A percentile compares a stretch with the other conserved stretches of the same genome.
These are phyloP conservation scores for Vanilla planifolia DNA, from an alignment of 106 monocot genomes.

Conservation along the genomic window DNA sequence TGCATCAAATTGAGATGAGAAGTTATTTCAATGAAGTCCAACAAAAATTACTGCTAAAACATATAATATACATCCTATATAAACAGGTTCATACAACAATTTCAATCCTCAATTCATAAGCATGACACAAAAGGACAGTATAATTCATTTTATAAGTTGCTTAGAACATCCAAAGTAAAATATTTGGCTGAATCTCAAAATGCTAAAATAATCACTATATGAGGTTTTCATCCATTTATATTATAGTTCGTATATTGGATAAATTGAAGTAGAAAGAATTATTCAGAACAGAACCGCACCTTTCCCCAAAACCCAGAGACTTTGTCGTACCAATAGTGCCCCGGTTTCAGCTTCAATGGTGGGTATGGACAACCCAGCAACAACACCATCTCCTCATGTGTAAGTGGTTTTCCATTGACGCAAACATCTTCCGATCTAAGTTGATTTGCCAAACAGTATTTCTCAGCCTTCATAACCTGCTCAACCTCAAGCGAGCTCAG, in stretches of 20 bases:
- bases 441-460: constrained; percentile 64
- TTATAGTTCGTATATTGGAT: not conserved
- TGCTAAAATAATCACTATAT: not conserved
- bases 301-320: constrained; percentile 88
- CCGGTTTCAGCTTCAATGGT: constrained; percentile 60
- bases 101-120: not conserved
- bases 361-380: constrained; percentile 54
- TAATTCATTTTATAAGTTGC: not conserved
- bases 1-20: not conserved
- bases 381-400: constrained; percentile 52
- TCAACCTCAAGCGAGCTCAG: constrained; percentile 61
- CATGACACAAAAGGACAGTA: not conserved
- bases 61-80: not conserved
- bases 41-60: not conserved
- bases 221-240: not conserved
- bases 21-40: not conserved
- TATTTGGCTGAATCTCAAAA: not conserved
- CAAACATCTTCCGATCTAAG: constrained; percentile 53
- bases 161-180: not conserved
- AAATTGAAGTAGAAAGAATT: not conserved
- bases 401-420: constrained; percentile 59
- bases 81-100: not conserved
- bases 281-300: constrained; percentile 26
- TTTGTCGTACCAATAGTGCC: constrained; percentile 91
- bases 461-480: constrained; percentile 72